Conservation (phyloP, 371 early-diverging fungal species). For the Rhizopus delemar region DNA sequence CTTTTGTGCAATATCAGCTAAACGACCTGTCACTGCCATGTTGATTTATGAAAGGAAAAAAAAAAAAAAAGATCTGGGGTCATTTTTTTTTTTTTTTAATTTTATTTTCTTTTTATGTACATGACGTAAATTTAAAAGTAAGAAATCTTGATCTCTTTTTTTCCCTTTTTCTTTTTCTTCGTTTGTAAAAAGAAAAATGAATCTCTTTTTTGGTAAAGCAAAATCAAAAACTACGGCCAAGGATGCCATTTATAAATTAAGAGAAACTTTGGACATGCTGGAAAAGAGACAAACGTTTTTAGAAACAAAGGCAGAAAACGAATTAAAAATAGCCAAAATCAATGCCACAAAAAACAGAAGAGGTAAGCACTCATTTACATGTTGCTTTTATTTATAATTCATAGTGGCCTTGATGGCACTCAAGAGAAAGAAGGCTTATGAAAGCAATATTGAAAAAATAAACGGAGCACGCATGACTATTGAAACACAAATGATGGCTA, state of each 20-base stretch:
- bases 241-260: slow-evolving; percentile 91
- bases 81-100: no score
- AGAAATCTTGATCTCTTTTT: background rate
- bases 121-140: slow-evolving; percentile 8
- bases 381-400: background rate
- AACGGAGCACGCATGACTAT: slow-evolving; percentile 89
- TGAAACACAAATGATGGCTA: slow-evolving; percentile 94
- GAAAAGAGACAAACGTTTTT: slow-evolving; percentile 92
- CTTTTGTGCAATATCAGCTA: slow-evolving; percentile 55
- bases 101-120: background rate
- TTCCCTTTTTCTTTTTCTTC: slow-evolving; percentile 3
- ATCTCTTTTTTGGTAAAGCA: slow-evolving; percentile 82
- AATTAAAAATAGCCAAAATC: slow-evolving; percentile 82
- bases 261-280: slow-evolving; percentile 89
- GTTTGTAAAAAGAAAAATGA: slow-evolving; percentile 50
- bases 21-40: slow-evolving; percentile 41
- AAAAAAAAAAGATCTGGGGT: slow-evolving; percentile 10
- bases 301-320: slow-evolving; percentile 85
- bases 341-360: slow-evolving; percentile 93
- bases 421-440: slow-evolving; percentile 90
- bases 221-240: slow-evolving; percentile 85
- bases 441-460: slow-evolving; percentile 86
- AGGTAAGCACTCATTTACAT: slow-evolving; percentile 49
- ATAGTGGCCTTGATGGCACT: slow-evolving; percentile 90
- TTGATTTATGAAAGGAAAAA: slow-evolving; percentile 8